Evolutionary conservation across 1,284 basidiomycete genomes (phyloP).

Genomic region (Microbotryomycetes sp.): DNA sequence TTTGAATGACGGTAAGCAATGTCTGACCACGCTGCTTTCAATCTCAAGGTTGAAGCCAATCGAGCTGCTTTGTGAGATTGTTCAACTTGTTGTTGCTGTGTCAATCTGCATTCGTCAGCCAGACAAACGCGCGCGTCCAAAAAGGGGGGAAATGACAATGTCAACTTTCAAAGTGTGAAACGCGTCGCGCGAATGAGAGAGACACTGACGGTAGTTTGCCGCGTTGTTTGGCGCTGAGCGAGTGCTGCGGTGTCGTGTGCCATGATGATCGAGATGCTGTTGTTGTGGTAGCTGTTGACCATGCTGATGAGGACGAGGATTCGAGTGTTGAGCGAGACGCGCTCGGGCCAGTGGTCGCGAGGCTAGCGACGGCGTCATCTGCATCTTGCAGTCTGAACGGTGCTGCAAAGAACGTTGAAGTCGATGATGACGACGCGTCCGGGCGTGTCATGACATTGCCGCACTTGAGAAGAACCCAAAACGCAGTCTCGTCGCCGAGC

Average conservation of each 20-base stretch:
- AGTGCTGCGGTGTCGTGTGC: background rate
- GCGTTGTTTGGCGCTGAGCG: background rate
- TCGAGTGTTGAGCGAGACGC: background rate
- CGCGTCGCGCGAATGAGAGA: background rate
- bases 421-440: too few species aligned
- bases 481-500: too few species aligned
- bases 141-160: background rate
- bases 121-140: too few species aligned
- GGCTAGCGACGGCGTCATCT: background rate
- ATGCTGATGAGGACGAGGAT: too few species aligned
- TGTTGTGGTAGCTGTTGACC: background rate
- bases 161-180: background rate
- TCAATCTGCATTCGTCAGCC: too few species aligned
- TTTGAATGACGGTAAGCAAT: conserved; percentile 17
- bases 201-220: background rate
- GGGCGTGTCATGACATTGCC: too few species aligned
- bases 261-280: background rate
- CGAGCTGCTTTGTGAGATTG: background rate
- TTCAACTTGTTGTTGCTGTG: background rate
- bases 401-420: background rate
- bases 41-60: conserved; percentile 1
- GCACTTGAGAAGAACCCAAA: too few species aligned
- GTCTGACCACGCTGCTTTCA: conserved; percentile 20
- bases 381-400: background rate
- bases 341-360: background rate